Percentiles rank a stretch among this genome's conserved stretches.
These are phyloP conservation scores for Aspergillus flavus DNA, from an alignment of 2,329 filamentous ascomycete genomes.

Conservation along the genomic window DNA sequence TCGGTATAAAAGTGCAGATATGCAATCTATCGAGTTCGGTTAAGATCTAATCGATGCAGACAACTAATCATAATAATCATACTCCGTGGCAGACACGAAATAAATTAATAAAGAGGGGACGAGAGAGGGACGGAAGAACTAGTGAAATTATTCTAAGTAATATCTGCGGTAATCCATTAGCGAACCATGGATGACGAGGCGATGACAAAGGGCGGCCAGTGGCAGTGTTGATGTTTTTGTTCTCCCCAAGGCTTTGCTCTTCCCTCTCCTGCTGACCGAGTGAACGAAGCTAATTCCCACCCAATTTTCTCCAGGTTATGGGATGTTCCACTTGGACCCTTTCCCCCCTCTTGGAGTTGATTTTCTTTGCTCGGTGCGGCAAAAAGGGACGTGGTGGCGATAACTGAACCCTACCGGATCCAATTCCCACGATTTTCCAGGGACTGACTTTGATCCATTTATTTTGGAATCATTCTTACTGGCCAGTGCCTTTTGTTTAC, in stretches of 20 bases:
- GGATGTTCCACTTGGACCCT: not conserved
- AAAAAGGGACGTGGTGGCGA: not conserved
- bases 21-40: not conserved
- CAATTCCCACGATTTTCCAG: not conserved
- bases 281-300: not conserved
- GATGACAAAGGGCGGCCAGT: not conserved
- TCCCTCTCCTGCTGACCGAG: not conserved
- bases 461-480: not conserved
- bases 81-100: not conserved
- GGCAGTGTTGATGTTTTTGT: slow-evolving; percentile 5
- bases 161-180: not conserved
- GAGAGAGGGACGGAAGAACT: not conserved
- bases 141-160: not conserved
- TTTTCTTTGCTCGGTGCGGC: not conserved
- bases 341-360: not conserved
- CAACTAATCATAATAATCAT: not conserved
- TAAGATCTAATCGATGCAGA: not conserved
- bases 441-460: not conserved
- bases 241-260: not conserved
- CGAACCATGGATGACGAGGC: slow-evolving; percentile 6
- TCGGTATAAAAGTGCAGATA: not conserved
- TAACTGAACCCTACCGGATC: not conserved
- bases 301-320: not conserved
- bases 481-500: not conserved
- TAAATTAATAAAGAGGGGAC: not conserved